Evolutionary conservation across 176 grass and related monocot species (phyloP).

Genomic region (Paspalum notatum): DNA sequence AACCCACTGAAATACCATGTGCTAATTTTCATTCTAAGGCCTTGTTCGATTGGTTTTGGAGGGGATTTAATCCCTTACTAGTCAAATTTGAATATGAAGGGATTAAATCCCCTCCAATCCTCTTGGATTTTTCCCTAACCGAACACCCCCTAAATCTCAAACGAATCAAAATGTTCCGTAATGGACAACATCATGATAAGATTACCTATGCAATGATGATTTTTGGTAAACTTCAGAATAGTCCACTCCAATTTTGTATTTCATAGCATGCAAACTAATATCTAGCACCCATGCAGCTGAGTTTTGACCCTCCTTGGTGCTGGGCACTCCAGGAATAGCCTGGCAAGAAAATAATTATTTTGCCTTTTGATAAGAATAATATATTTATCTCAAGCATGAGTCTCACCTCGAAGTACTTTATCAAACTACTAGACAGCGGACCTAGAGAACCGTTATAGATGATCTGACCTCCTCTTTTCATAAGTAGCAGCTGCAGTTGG

Average conservation of each 20-base stretch:
- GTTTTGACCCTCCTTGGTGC: conserved; percentile 70
- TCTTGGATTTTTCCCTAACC: too few relatives aligned
- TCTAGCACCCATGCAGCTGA: conserved; percentile 83
- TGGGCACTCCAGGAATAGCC: conserved; percentile 81
- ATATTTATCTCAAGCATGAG: conserved; percentile 9
- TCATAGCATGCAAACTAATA: conserved; percentile 64
- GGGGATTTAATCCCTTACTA: too few relatives aligned
- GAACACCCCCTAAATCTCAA: background rate
- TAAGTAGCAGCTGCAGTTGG: conserved; percentile 64
- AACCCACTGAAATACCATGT: background rate
- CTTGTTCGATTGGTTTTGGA: too few relatives aligned
- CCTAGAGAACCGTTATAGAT: conserved; percentile 83
- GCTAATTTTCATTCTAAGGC: background rate
- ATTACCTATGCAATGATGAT: conserved; percentile 29
- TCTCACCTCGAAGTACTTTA: conserved; percentile 88
- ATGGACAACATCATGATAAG: background rate
- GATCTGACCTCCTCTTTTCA: conserved; percentile 85
- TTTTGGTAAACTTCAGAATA: conserved; percentile 67
- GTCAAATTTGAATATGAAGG: too few relatives aligned
- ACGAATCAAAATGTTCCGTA: background rate
- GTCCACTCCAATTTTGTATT: conserved; percentile 64
- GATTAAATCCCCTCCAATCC: too few relatives aligned
- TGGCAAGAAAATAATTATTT: conserved; percentile 36
- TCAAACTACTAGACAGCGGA: conserved; percentile 67
- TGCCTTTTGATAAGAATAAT: background rate